Evolutionary conservation across 1,284 basidiomycete genomes (phyloP).

Genomic region (Dichomitus squalens): DNA sequence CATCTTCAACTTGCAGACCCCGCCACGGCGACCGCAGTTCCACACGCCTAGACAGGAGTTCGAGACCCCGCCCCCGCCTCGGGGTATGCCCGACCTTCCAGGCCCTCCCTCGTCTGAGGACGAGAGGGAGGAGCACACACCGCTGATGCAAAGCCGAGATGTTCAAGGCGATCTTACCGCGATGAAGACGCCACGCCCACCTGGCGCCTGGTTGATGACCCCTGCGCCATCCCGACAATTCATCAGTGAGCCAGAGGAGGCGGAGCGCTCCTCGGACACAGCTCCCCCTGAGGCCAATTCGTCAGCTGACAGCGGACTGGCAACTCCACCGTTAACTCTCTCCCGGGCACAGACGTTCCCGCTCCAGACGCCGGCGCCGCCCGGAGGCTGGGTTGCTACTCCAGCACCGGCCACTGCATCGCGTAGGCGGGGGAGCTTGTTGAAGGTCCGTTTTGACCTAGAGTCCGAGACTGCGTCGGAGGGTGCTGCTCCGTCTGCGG

Average conservation of each 20-base stretch:
- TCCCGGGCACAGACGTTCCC: slow-evolving; percentile 40
- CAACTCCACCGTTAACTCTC: slow-evolving; percentile 25
- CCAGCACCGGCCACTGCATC: slow-evolving; percentile 41
- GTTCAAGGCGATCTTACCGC: slow-evolving; percentile 36
- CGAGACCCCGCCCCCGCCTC: slow-evolving; percentile 63
- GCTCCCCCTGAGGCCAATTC: slow-evolving; percentile 25
- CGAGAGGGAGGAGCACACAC: slow-evolving; percentile 38
- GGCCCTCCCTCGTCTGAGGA: slow-evolving; percentile 57
- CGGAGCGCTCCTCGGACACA: slow-evolving; percentile 18
- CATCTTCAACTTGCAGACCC: slow-evolving; percentile 41
- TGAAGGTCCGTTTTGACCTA: slow-evolving; percentile 72
- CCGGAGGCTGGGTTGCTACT: slow-evolving; percentile 71
- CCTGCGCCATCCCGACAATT: slow-evolving; percentile 42
- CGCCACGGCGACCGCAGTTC: slow-evolving; percentile 48
- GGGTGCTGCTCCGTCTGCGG: slow-evolving; percentile 27
- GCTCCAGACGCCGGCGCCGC: slow-evolving; percentile 63
- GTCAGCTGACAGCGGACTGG: slow-evolving; percentile 19
- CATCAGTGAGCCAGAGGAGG: slow-evolving; percentile 15
- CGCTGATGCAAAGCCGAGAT: slow-evolving; percentile 22
- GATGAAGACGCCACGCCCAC: slow-evolving; percentile 66
- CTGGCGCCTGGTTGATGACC: slow-evolving; percentile 69
- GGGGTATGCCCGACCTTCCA: slow-evolving; percentile 43
- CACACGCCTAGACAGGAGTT: slow-evolving; percentile 49
- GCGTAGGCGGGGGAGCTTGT: slow-evolving; percentile 41
- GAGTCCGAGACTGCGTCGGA: slow-evolving; percentile 41